Base-by-base conservation (phyloP, 1,284 basidiomycete genomes). In the Rhodofomes roseus region DNA sequence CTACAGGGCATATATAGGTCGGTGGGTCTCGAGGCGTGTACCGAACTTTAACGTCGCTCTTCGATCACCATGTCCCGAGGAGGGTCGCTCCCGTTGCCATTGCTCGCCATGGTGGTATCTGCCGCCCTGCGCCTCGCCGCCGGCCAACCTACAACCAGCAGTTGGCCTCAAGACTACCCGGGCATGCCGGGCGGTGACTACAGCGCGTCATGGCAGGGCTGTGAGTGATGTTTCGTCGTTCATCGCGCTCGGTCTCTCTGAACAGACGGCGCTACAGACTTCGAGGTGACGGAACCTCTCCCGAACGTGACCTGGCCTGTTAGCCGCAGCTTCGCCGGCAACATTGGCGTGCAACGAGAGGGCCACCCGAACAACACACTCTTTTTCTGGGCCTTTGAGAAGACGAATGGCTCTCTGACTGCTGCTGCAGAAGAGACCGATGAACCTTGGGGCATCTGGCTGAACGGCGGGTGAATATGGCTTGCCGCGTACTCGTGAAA, bases 341-440 rank as follows among this genome's bases (percentile, higher is more conserved):
- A 88, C 61, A 78, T 90, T 56, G 79, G 81, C 5, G 86, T 90
- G 1, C 76, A 85, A 62, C 78, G 87, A 40, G 60, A 61, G 9
- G 66, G 62, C 9, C 71, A 76, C n/a, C 85, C 85, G 0, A 89
- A 90, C 60, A 76, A 90, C 61, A 89, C 88, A 0, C 74, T 91
- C 2, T 91, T 89, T 74, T 91, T 91, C 71, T 83, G 83, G 79
- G 88, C 77, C 1, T 83, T 86, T 62, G 89, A 91, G 68, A 82
- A 81, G 43, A 74, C 75, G 3, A 69, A 76, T 14, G 66, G 66
- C 2, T 67, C 66, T 8, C 39, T 66, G 48, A 67, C 64, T 1
- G 63, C 58, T 0, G 23, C 14, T 4, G 62, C 62, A 0, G 34
- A 54, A 27, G 60, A 60, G 12, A 43, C 31, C 12, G 29, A 55